Evolutionary conservation across 192 early-diverging fungal species (phyloP).

Genomic region (Backusella westeae): DNA sequence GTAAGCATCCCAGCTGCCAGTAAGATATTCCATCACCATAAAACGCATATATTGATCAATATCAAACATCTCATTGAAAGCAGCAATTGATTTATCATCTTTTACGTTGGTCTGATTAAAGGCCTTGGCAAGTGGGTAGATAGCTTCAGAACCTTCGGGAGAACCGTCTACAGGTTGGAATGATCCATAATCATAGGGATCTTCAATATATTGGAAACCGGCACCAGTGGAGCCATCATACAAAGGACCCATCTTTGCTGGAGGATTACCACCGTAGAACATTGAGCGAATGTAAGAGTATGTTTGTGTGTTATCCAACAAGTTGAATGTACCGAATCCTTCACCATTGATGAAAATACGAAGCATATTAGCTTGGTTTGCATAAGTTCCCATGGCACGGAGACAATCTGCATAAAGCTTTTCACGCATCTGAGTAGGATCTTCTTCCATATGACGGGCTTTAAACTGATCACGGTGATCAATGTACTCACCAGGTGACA

Average conservation of each 20-base stretch:
- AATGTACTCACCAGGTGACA: conserved; percentile 22
- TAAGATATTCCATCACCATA: conserved; percentile 50
- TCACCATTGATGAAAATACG: conserved; percentile 45
- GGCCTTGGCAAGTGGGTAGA: conserved; percentile 28
- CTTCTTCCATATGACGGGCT: conserved; percentile 47
- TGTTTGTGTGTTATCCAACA: conserved; percentile 40
- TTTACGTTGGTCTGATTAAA: conserved; percentile 25
- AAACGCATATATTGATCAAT: conserved; percentile 41
- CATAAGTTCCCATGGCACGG: conserved; percentile 44
- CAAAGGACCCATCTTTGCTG: conserved; percentile 36
- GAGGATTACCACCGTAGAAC: conserved; percentile 39
- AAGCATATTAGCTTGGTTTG: conserved; percentile 44
- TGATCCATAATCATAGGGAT: conserved; percentile 14
- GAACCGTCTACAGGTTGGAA: conserved; percentile 26
- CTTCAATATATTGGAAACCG: conserved; percentile 27
- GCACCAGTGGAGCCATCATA: conserved; percentile 49
- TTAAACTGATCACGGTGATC: conserved; percentile 41
- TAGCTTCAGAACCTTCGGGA: conserved; percentile 15
- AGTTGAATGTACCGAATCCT: conserved; percentile 46
- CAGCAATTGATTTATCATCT: conserved; percentile 31
- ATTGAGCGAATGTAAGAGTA: conserved; percentile 44
- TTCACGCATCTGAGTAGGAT: conserved; percentile 52
- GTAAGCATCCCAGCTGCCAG: conserved; percentile 50
- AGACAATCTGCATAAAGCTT: conserved; percentile 48
- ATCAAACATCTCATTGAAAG: conserved; percentile 32